A percentile compares a stretch with the other conserved stretches of the same genome.
Evolutionary conservation across 2,329 filamentous ascomycete species (phyloP).

Genomic region (Trichoderma hamatum): DNA sequence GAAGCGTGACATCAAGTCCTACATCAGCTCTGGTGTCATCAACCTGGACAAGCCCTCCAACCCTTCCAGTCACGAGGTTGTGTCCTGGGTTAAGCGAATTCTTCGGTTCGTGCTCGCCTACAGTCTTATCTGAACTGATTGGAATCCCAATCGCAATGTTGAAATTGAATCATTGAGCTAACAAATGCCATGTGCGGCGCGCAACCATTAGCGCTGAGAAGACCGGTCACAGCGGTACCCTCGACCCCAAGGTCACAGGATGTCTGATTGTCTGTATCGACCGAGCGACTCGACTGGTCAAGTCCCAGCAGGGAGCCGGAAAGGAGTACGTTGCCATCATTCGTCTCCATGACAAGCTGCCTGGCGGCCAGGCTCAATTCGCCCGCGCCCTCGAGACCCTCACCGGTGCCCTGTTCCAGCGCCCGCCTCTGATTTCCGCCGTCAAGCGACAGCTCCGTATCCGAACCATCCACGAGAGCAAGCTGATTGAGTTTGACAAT

Average conservation of each 20-base stretch:
- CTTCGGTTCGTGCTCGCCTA: slow-evolving; percentile 64
- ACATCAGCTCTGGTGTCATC: slow-evolving; percentile 96
- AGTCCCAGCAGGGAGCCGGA: slow-evolving; percentile 97
- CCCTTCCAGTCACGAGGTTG: slow-evolving; percentile 96
- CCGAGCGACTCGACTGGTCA: slow-evolving; percentile 94
- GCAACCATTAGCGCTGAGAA: slow-evolving; percentile 64
- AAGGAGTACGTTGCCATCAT: slow-evolving; percentile 99
- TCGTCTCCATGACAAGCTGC: slow-evolving; percentile 91
- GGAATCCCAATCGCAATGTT: neutral
- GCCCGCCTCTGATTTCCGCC: slow-evolving; percentile 94
- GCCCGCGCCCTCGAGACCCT: slow-evolving; percentile 92
- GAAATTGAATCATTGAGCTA: slow-evolving; percentile 10
- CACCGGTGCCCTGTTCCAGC: slow-evolving; percentile 89
- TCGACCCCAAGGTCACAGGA: slow-evolving; percentile 97
- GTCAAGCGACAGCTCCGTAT: slow-evolving; percentile 99
- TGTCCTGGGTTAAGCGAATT: slow-evolving; percentile 99
- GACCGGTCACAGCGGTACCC: slow-evolving; percentile 96
- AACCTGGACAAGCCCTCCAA: slow-evolving; percentile 88
- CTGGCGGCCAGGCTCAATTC: slow-evolving; percentile 90
- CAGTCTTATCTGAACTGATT: neutral
- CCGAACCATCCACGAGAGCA: slow-evolving; percentile 96
- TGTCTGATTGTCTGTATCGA: slow-evolving; percentile 95
- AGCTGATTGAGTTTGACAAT: slow-evolving; percentile 97
- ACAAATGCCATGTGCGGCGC: neutral
- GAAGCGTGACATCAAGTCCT: slow-evolving; percentile 94